Conservation (phyloP, 805 yeast species). For the Candida fluviatilis region DNA sequence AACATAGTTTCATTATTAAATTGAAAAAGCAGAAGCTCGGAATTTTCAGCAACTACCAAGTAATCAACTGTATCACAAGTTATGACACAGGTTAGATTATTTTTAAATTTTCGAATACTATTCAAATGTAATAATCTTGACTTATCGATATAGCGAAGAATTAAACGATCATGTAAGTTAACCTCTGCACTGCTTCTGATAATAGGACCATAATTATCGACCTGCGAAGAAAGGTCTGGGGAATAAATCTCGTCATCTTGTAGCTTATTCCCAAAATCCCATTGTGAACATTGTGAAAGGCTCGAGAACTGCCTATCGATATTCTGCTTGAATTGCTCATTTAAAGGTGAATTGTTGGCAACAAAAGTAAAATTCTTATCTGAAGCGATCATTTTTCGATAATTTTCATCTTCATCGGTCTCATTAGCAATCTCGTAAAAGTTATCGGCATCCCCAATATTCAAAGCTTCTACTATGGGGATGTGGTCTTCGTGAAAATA, state of each 20-base stretch:
- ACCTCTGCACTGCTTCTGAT: conserved; percentile 15
- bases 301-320: background rate
- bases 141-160: conserved; percentile 20
- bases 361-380: too few relatives aligned
- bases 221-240: background rate
- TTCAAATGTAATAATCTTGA: conserved; percentile 17
- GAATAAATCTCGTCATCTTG: background rate
- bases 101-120: conserved; percentile 35
- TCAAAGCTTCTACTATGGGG: background rate
- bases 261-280: background rate
- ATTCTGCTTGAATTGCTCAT: too few relatives aligned
- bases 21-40: conserved; percentile 30
- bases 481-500: too few relatives aligned
- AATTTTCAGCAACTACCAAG: conserved; percentile 29
- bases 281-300: background rate
- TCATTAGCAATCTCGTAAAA: background rate
- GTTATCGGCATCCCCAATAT: background rate
- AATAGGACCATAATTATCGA: conserved; percentile 5
- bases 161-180: conserved; percentile 36
- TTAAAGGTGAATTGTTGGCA: too few relatives aligned
- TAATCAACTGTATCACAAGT: conserved; percentile 9
- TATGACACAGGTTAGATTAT: conserved; percentile 30
- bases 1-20: conserved; percentile 23
- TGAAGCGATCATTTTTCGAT: too few relatives aligned
- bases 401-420: background rate